A percentile compares a stretch with the other conserved stretches of the same genome.
phyloP scores from a whole-genome alignment of 352 stramenopile species.

The Globisporangium lucens region DNA sequence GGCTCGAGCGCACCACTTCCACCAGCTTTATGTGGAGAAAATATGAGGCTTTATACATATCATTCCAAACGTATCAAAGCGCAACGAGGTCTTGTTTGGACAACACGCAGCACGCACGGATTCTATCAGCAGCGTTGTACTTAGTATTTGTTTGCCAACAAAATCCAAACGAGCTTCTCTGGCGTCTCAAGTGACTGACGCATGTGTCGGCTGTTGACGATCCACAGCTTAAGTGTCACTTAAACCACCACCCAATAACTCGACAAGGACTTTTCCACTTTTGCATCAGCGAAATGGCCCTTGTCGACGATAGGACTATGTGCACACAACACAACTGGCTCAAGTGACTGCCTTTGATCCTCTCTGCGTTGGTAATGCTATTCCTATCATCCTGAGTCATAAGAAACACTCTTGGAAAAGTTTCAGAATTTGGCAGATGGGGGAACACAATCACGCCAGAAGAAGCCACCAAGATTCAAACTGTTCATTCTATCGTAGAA shows the following conservation, averaged over 20 bases:
- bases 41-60: neutral
- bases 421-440: neutral
- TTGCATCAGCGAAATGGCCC: no score
- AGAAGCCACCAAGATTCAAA: neutral
- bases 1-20: neutral
- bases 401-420: constrained; percentile 4
- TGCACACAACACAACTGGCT: no score
- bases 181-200: neutral
- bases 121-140: neutral
- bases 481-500: no score
- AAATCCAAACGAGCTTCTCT: neutral
- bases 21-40: neutral
- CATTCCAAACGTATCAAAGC: neutral
- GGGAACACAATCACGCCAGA: neutral
- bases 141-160: no score
- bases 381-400: neutral
- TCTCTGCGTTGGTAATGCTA: constrained; percentile 1
- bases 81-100: no score
- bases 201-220: constrained; percentile 4
- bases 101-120: no score
- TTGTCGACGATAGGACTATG: no score
- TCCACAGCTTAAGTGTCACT: neutral
- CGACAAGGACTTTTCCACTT: neutral
- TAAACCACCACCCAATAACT: neutral
- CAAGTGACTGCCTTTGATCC: no score